These are phyloP conservation scores for Penicillium ucsense DNA, from an alignment of 495 filamentous ascomycete species.

Conservation along the genomic window DNA sequence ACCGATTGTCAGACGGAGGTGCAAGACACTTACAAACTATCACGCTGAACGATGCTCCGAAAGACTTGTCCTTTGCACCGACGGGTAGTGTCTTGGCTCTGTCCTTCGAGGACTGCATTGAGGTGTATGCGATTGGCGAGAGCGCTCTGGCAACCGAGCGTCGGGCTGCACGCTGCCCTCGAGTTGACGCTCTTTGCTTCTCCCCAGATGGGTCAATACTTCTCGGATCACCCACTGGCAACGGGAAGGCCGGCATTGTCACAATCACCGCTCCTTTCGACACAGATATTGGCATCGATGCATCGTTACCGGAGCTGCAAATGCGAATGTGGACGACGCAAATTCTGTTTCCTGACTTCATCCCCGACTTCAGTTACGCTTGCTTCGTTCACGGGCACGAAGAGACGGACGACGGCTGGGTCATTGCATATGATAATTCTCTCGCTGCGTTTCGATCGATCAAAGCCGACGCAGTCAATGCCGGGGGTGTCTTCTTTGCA, in stretches of 20 bases:
- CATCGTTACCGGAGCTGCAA: conserved; percentile 52
- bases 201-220: conserved; percentile 77
- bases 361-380: conserved; percentile 66
- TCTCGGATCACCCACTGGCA: conserved; percentile 65
- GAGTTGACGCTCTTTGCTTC: conserved; percentile 70
- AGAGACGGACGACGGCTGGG: conserved; percentile 68
- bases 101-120: conserved; percentile 79
- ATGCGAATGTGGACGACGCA: conserved; percentile 83
- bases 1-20: conserved; percentile 52
- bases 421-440: conserved; percentile 67
- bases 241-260: conserved; percentile 57
- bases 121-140: conserved; percentile 66
- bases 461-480: conserved; percentile 59
- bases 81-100: conserved; percentile 73
- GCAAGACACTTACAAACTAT: conserved; percentile 60
- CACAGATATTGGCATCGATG: conserved; percentile 32
- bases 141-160: conserved; percentile 55
- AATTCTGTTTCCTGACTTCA: conserved; percentile 74
- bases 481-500: conserved; percentile 75
- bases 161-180: conserved; percentile 71
- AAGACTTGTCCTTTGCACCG: conserved; percentile 70
- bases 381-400: conserved; percentile 58
- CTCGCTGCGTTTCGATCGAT: conserved; percentile 72
- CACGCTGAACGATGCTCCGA: conserved; percentile 63
- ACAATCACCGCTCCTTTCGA: conserved; percentile 77